These are phyloP conservation scores for Rhynchosporium graminicola DNA, from an alignment of 2,329 filamentous ascomycete genomes.

Conservation along the genomic window DNA sequence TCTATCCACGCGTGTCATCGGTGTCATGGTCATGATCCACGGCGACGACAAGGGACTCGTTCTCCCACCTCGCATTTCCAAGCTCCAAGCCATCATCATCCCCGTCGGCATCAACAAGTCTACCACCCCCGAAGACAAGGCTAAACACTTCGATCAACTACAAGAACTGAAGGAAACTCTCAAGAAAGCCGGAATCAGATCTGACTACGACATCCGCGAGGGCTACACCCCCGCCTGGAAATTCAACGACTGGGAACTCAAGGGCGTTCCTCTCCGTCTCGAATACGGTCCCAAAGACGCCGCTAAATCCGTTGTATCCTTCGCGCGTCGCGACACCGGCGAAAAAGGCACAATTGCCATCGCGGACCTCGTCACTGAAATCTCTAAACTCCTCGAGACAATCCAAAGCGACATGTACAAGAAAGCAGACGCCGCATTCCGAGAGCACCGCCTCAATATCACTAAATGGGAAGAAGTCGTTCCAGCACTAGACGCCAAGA, in stretches of 20 bases:
- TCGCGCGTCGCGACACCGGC: constrained; percentile 82
- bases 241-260: constrained; percentile 98
- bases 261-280: constrained; percentile 88
- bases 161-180: constrained; percentile 70
- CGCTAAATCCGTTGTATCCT: constrained; percentile 80
- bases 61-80: constrained; percentile 85
- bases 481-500: constrained; percentile 86
- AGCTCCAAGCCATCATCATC: constrained; percentile 82
- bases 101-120: constrained; percentile 92
- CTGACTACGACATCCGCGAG: constrained; percentile 81
- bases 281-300: constrained; percentile 96
- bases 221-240: constrained; percentile 95
- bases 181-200: constrained; percentile 72
- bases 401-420: constrained; percentile 83
- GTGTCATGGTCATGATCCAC: constrained; percentile 99
- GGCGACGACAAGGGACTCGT: constrained; percentile 94
- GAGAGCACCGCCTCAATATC: constrained; percentile 76
- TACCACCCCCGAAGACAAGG: constrained; percentile 76
- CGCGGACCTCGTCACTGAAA: constrained; percentile 67
- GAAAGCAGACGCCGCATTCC: constrained; percentile 74
- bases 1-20: constrained; percentile 93
- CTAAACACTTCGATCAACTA: constrained; percentile 74
- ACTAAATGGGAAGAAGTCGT: constrained; percentile 90
- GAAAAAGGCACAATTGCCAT: constrained; percentile 82
- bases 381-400: constrained; percentile 81